Conservation (phyloP, 805 yeast species). For the Saturnispora sanitii region DNA sequence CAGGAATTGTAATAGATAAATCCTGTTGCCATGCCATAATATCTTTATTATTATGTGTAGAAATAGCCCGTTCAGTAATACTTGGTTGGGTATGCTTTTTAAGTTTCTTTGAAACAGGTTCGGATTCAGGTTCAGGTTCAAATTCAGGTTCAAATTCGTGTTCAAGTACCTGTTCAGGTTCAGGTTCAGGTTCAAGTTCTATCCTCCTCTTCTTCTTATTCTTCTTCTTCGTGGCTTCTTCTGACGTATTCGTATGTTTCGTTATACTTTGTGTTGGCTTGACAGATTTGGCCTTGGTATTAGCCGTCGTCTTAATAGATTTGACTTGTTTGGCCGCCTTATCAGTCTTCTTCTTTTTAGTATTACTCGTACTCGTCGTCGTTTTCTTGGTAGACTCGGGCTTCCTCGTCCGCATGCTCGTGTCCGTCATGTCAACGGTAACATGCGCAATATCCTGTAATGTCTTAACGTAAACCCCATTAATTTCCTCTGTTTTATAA, state of each 20-base stretch:
- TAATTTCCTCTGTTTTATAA: slow-evolving; percentile 36
- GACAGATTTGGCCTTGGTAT: not conserved
- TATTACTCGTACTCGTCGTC: no score
- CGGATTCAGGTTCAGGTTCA: not conserved
- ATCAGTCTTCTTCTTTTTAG: no score
- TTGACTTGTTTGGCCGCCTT: no score
- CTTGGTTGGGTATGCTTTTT: no score
- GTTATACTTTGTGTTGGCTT: not conserved
- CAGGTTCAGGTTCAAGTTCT: no score
- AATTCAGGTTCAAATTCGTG: not conserved
- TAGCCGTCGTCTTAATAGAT: not conserved
- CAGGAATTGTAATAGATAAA: slow-evolving; percentile 32
- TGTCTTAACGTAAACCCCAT: slow-evolving; percentile 44
- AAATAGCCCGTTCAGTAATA: no score
- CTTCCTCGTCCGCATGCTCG: no score
- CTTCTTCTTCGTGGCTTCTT: not conserved
- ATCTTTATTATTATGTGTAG: not conserved
- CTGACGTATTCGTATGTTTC: not conserved
- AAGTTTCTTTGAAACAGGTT: not conserved
- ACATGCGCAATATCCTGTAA: slow-evolving; percentile 47
- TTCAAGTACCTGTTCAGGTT: no score
- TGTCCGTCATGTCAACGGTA: no score
- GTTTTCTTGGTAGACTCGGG: no score
- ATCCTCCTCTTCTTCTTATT: not conserved
- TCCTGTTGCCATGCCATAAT: slow-evolving; percentile 48